Base-by-base conservation (phyloP, 129 eudicot genomes). In the Chrysanthemum lavandulifolium region DNA sequence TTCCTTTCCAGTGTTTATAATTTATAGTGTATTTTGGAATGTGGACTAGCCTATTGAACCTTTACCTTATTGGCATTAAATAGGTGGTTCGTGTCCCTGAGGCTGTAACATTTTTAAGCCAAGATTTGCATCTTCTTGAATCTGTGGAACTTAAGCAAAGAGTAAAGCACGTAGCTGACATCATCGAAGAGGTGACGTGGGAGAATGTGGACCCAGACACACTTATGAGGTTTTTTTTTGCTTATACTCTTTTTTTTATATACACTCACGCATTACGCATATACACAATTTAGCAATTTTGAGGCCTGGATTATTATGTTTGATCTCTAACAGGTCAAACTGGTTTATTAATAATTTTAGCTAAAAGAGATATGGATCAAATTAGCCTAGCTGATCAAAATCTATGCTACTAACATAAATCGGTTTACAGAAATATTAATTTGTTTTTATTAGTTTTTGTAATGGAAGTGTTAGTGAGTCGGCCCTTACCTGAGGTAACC, bases 41-140 rank as follows among this genome's bases (percentile, higher is more conserved):
- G 55, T 19, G 47, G 55, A 58, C 47, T 65, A 65, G 23, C 76
- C 55, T n/a, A 51, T 27, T 72, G 29, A 62, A 40, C n/a, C 12
- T 76, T 68, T 19, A 49, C 54, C n/a, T 69, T 10, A 56, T 79
- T 79, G 74, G 12, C 49, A 14, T 77, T 72, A 19, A 5, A 64
- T 66, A 89, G 98, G 96, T 92, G 71, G 79, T 87, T 73, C 85
- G 29, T 21, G 76, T 84, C 64, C 51, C 56, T 69, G 88, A 82
- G 68, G 80, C 78, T 23, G 82, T 68, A 77, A 84, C 90, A 21
- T 81, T 93, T 68, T 79, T 93, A 82, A 89, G 96, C 86, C 87
- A 93, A 71, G 98, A 93, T 87, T 80, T 93, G 80, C 78, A 82
- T 79, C 95, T 93, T 73, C 89, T 93, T 43, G 98, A 93, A 78